Percentiles rank a stretch among this genome's conserved stretches.
phyloP scores from a whole-genome alignment of 192 early-diverging fungal genomes.

The Paraglomus occultum region DNA sequence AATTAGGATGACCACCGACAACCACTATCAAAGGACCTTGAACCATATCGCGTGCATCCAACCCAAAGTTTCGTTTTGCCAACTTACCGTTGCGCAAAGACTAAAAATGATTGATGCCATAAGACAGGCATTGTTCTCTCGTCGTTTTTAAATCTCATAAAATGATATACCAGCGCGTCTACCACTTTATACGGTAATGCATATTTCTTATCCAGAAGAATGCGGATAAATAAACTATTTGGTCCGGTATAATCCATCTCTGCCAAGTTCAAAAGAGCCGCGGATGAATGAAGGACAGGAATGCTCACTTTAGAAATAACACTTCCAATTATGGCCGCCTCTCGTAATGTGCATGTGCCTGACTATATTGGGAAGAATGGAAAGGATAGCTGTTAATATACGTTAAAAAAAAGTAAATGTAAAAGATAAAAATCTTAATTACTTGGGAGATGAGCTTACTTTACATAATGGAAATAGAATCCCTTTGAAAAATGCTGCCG shows the following conservation, averaged over 20 bases:
- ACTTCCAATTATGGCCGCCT: slow-evolving; percentile 93
- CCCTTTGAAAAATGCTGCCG: slow-evolving; percentile 97
- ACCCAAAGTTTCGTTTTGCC: background rate
- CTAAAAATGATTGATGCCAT: slow-evolving; percentile 96
- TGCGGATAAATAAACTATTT: slow-evolving; percentile 90
- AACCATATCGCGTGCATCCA: too few relatives aligned
- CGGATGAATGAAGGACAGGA: slow-evolving; percentile 94
- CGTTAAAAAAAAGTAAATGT: background rate
- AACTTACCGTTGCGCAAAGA: slow-evolving; percentile 85
- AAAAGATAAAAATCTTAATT: too few relatives aligned
- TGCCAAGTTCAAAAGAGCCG: slow-evolving; percentile 86
- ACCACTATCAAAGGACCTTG: background rate
- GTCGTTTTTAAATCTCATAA: slow-evolving; percentile 86
- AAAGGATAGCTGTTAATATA: too few relatives aligned
- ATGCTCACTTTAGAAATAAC: slow-evolving; percentile 92
- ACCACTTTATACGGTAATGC: slow-evolving; percentile 97
- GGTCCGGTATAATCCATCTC: slow-evolving; percentile 98
- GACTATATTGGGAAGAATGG: slow-evolving; percentile 30
- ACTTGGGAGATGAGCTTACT: slow-evolving; percentile 2
- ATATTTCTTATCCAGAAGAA: slow-evolving; percentile 97
- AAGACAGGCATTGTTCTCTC: slow-evolving; percentile 85
- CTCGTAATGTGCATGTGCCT: slow-evolving; percentile 88
- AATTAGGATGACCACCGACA: background rate
- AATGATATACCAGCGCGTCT: slow-evolving; percentile 95
- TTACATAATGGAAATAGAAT: slow-evolving; percentile 95